A percentile compares a stretch with the other conserved stretches of the same genome.
phyloP scores from a whole-genome alignment of 768 basidiomycete species.

The Austroboletus eburneus region DNA sequence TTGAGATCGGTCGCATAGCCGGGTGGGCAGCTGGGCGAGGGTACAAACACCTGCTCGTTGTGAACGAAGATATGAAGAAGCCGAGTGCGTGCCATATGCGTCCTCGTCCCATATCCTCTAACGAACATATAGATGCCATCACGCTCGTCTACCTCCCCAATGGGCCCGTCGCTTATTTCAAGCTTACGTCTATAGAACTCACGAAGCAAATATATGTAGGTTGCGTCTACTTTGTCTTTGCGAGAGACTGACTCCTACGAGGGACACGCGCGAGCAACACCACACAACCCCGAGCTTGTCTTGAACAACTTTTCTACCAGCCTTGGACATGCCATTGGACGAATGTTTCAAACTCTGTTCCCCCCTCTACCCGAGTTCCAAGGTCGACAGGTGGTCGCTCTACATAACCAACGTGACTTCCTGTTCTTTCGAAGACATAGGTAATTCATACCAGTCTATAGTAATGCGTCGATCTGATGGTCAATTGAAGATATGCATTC shows the following conservation, averaged over 20 bases:
- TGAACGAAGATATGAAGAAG: conserved; percentile 93
- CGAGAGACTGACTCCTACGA: conserved; percentile 27
- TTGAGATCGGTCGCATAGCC: conserved; percentile 86
- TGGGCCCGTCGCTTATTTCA: conserved; percentile 96
- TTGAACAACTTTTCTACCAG: conserved; percentile 93
- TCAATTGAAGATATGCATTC: conserved; percentile 72
- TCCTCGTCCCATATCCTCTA: conserved; percentile 1
- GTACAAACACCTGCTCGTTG: conserved; percentile 85
- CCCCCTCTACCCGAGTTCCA: conserved; percentile 94
- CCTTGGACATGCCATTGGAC: conserved; percentile 88
- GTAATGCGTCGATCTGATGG: conserved; percentile 5
- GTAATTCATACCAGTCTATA: conserved; percentile 37
- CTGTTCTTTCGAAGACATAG: conserved; percentile 95
- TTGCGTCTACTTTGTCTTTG: conserved; percentile 2
- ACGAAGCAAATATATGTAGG: conserved; percentile 83
- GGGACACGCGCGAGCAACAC: conserved; percentile 91
- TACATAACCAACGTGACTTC: conserved; percentile 98
- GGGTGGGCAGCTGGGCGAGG: conserved; percentile 89
- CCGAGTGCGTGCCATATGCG: conserved; percentile 61
- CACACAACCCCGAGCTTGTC: conserved; percentile 93
- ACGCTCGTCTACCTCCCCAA: conserved; percentile 87
- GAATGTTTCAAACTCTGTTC: conserved; percentile 95
- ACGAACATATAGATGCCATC: conserved; percentile 67
- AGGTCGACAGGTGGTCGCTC: conserved; percentile 93
- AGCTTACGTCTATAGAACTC: conserved; percentile 81